Percentiles rank a stretch among this genome's conserved stretches.
phyloP scores from a whole-genome alignment of 768 basidiomycete genomes.

The Mycena alexandri region DNA sequence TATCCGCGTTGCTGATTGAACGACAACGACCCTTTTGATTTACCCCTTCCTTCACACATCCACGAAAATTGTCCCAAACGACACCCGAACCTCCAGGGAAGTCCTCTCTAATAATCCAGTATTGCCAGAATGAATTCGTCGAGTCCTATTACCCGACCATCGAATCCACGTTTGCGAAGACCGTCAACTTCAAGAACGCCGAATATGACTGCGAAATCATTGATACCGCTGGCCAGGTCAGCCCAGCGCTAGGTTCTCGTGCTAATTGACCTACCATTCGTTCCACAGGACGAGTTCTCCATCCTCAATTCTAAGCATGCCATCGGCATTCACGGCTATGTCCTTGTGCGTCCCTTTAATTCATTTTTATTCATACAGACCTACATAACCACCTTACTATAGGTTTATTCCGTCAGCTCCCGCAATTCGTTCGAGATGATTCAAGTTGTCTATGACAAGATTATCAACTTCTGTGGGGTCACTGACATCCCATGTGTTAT shows the following conservation, averaged over 20 bases:
- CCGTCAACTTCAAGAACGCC: conserved; percentile 86
- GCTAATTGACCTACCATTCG: conserved; percentile 8
- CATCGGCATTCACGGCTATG: conserved; percentile 96
- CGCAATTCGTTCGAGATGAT: conserved; percentile 96
- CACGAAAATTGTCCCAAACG: not conserved
- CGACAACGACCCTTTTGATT: no score
- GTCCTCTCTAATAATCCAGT: conserved; percentile 93
- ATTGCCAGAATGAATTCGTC: conserved; percentile 93
- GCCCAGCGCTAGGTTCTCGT: conserved; percentile 39
- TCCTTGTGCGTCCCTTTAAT: conserved; percentile 64
- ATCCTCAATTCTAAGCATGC: conserved; percentile 95
- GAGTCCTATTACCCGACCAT: conserved; percentile 98
- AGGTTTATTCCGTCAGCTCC: conserved; percentile 90
- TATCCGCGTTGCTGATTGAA: conserved; percentile 36
- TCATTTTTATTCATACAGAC: not conserved
- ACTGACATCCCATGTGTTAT: conserved; percentile 93
- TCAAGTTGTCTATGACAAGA: conserved; percentile 93
- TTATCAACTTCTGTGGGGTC: conserved; percentile 88
- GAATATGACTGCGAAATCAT: conserved; percentile 99
- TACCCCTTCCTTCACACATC: not conserved
- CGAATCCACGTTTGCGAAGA: conserved; percentile 93
- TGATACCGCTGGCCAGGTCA: conserved; percentile 96
- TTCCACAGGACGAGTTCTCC: conserved; percentile 90
- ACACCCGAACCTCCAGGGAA: conserved; percentile 71
- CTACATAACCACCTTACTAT: not conserved